Percentiles rank a stretch among this genome's conserved stretches.
Conservation (phyloP, 805 yeast species). For the Pichia phayaonensis region DNA sequence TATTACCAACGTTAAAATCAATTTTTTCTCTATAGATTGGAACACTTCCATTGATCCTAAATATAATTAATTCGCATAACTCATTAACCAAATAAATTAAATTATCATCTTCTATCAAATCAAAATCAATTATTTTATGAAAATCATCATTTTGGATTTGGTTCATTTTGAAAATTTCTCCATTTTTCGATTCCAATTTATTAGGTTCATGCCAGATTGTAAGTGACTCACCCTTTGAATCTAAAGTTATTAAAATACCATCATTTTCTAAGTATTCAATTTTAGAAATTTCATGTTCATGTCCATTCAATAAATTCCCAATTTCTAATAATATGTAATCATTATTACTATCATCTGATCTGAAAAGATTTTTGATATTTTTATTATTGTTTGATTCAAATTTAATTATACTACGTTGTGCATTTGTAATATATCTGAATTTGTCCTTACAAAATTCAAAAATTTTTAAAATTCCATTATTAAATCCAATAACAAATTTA, state of each 20-base stretch:
- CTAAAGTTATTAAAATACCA: constrained; percentile 49
- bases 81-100: constrained; percentile 37
- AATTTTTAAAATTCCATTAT: constrained; percentile 52
- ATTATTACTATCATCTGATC: constrained; percentile 35
- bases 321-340: constrained; percentile 45
- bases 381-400: constrained; percentile 26
- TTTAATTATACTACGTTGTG: constrained; percentile 17
- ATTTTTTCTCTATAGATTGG: not conserved
- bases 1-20: not conserved
- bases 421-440: constrained; percentile 35
- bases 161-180: constrained; percentile 30
- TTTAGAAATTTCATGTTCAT: constrained; percentile 21
- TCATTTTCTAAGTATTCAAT: constrained; percentile 44
- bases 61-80: constrained; percentile 41
- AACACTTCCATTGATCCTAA: constrained; percentile 4
- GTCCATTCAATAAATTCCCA: constrained; percentile 62
- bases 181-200: constrained; percentile 1
- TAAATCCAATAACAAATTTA: constrained; percentile 42
- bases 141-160: constrained; percentile 33
- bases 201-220: constrained; percentile 58
- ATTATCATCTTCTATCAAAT: constrained; percentile 23
- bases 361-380: constrained; percentile 39
- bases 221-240: constrained; percentile 40
- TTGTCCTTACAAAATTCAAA: constrained; percentile 13
- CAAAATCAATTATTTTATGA: constrained; percentile 26